Evolutionary conservation across 805 yeast genomes (phyloP).

Genomic region (Scheffersomyces lignosus): DNA sequence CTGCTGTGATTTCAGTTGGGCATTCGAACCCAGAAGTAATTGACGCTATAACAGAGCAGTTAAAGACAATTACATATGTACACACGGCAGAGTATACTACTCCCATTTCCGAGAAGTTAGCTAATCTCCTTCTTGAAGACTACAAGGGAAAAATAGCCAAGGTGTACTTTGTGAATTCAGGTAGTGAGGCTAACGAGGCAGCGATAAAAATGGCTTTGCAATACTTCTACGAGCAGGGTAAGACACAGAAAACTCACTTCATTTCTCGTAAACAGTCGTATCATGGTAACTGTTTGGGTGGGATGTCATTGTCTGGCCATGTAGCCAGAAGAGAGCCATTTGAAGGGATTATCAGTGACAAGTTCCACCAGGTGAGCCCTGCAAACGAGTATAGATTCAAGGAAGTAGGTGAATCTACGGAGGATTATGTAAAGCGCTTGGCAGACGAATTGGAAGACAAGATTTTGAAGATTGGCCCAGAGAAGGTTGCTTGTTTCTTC

Average conservation of each 20-base stretch:
- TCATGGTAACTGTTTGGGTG: conserved; percentile 52
- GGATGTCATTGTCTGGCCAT: conserved; percentile 39
- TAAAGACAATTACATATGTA: conserved; percentile 21
- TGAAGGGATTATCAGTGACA: conserved; percentile 22
- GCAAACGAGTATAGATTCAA: conserved; percentile 32
- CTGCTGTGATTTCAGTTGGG: conserved; percentile 53
- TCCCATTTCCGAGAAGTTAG: conserved; percentile 40
- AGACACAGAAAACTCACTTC: conserved; percentile 38
- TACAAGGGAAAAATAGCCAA: conserved; percentile 38
- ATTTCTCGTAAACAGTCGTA: conserved; percentile 46
- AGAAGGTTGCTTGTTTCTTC: conserved; percentile 42
- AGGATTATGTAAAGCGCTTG: conserved; percentile 37
- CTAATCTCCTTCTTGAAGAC: conserved; percentile 42
- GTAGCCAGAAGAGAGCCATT: conserved; percentile 34
- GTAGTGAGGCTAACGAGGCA: conserved; percentile 47
- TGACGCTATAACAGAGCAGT: conserved; percentile 38
- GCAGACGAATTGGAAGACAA: conserved; percentile 42
- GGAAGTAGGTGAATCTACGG: conserved; percentile 35
- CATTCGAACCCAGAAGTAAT: conserved; percentile 42
- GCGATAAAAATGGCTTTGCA: conserved; percentile 30
- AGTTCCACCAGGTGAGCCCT: conserved; percentile 23
- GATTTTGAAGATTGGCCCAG: conserved; percentile 43
- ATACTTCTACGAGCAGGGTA: conserved; percentile 38
- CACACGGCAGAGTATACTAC: conserved; percentile 36
- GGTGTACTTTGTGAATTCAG: conserved; percentile 60